These are phyloP conservation scores for Cladosporium sp. DNA, from an alignment of 2,329 filamentous ascomycete genomes.

Conservation along the genomic window DNA sequence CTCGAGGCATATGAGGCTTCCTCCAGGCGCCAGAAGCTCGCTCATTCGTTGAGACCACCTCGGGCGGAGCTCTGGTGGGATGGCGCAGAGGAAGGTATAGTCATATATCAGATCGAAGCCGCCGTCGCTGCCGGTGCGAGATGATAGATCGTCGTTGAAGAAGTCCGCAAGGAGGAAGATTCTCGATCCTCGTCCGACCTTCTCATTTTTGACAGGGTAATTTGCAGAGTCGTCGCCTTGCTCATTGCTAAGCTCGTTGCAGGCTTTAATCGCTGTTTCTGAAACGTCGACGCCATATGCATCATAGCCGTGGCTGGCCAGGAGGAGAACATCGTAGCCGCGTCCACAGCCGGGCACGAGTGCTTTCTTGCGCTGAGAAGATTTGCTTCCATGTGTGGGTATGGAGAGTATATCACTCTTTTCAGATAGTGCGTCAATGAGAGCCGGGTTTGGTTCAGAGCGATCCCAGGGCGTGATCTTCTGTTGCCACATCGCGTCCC, in stretches of 20 bases:
- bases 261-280: slow-evolving; percentile 44
- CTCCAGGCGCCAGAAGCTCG: slow-evolving; percentile 48
- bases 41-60: slow-evolving; percentile 54
- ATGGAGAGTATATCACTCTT: slow-evolving; percentile 22
- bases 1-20: slow-evolving; percentile 63
- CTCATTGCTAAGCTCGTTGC: slow-evolving; percentile 38
- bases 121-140: slow-evolving; percentile 22
- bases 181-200: slow-evolving; percentile 46
- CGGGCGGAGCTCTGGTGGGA: slow-evolving; percentile 51
- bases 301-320: slow-evolving; percentile 72
- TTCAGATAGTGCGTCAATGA: slow-evolving; percentile 48
- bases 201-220: slow-evolving; percentile 39
- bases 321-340: slow-evolving; percentile 74
- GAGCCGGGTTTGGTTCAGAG: slow-evolving; percentile 53
- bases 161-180: slow-evolving; percentile 62
- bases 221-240: slow-evolving; percentile 35
- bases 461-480: slow-evolving; percentile 56
- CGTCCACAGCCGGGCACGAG: slow-evolving; percentile 78
- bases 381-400: slow-evolving; percentile 5
- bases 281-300: slow-evolving; percentile 69
- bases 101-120: slow-evolving; percentile 64
- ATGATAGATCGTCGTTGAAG: slow-evolving; percentile 57
- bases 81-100: slow-evolving; percentile 60
- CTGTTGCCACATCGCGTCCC: slow-evolving; percentile 54
- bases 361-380: slow-evolving; percentile 47